Base-by-base conservation (phyloP, 768 basidiomycete species). In the Ramaria sp. region DNA sequence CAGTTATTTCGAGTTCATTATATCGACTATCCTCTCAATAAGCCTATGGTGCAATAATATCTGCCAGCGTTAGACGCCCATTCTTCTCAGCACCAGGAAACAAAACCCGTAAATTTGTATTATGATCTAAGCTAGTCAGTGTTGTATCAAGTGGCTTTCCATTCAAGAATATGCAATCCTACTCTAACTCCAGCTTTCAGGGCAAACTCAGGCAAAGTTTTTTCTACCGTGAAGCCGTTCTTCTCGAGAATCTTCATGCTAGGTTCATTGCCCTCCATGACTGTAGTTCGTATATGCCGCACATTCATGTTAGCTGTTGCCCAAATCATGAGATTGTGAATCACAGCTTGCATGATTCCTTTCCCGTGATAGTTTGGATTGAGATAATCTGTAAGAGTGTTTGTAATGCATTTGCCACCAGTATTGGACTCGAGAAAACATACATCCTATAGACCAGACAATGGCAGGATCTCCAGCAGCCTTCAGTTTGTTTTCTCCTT, bases 321-420 rank as follows among this genome's bases (percentile, higher is more conserved):
- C 83, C 85, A 86, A 6, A 71, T 61, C 45, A 87, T 47, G 32
- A 88, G 48, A 5, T 73, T 74, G 4, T 65, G 65, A 30, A 88
- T 61, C 0, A 75, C 83, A 16, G 76, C 79, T 22, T 76, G 76
- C 86, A 88, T 88, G 58, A 88, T 85, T 0, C 85, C 84, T 59
- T 68, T 71, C 28, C 83, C 73, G 55, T 85, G 83, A 61, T 83
- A 76, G 30, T 73, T 75, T 10, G 78, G 71, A 6, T 72, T 74
- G 39, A 86, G 64, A 58, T 74, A 85, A 62, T 83, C 84, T 84
- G 61, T n/a, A 50, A 55, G 27, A 24, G 3, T 43, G 48, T 37
- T 27, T 51, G 7, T 10, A 47, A 39, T n/a, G 20, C 18, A 28
- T 25, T 36, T 10, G 16, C 2, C 8, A 8, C 8, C 16, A 16